A percentile compares a stretch with the other conserved stretches of the same genome.
Conservation (phyloP, 148 eudicot species). For the Fagopyrum esculentum region DNA sequence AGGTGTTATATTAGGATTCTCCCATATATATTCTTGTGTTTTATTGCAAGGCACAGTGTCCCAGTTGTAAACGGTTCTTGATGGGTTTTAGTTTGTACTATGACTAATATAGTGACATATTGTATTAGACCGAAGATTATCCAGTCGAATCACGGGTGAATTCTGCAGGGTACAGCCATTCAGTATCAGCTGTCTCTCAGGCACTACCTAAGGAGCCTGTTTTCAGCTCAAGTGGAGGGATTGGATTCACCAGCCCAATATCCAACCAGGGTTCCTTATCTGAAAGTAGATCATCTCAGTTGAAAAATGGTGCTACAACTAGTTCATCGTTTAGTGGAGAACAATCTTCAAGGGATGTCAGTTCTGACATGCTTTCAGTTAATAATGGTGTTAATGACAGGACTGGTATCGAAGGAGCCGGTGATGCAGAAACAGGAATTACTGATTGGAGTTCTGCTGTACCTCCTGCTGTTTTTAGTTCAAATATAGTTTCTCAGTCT, state of each 20-base stretch:
- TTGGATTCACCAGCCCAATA: constrained; percentile 22
- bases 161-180: constrained; percentile 22
- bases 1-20: neutral
- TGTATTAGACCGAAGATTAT: constrained; percentile 44
- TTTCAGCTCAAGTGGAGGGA: constrained; percentile 14
- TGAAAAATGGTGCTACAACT: constrained; percentile 20
- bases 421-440: constrained; percentile 19
- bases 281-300: constrained; percentile 19
- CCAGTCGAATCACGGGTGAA: constrained; percentile 33
- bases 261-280: constrained; percentile 30
- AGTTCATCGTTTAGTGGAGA: constrained; percentile 27
- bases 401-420: constrained; percentile 20
- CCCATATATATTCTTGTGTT: neutral
- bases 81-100: neutral
- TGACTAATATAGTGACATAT: constrained; percentile 11
- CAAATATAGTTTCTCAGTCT: constrained; percentile 22
- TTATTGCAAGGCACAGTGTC: neutral
- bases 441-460: constrained; percentile 25
- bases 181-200: constrained; percentile 13
- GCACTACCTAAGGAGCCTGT: constrained; percentile 21
- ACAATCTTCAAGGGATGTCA: constrained; percentile 18
- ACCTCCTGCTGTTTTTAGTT: constrained; percentile 27
- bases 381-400: neutral
- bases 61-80: neutral
- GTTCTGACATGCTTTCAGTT: neutral